A percentile compares a stretch with the other conserved stretches of the same genome.
Evolutionary conservation across 192 early-diverging fungal species (phyloP).

Genomic region (Coemansia sp.): DNA sequence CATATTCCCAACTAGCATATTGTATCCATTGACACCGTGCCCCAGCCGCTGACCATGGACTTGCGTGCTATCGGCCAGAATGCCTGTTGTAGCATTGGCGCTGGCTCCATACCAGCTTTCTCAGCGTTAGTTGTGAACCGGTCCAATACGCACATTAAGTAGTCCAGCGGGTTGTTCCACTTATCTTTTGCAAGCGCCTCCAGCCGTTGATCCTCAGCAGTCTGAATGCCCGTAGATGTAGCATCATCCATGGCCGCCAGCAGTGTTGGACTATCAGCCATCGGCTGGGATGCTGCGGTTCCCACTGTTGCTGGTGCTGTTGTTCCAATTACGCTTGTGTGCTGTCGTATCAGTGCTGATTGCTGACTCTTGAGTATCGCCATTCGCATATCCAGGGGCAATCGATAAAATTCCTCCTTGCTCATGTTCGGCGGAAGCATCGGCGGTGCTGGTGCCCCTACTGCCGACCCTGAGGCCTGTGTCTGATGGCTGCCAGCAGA

Average conservation of each 20-base stretch:
- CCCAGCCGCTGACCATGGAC: conserved; percentile 43
- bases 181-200: conserved; percentile 43
- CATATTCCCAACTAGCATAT: conserved; percentile 14
- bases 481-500: conserved; percentile 1
- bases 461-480: background rate
- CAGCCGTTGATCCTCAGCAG: conserved; percentile 34
- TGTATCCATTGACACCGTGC: conserved; percentile 40
- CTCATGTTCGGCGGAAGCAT: conserved; percentile 41
- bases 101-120: conserved; percentile 39
- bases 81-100: conserved; percentile 51
- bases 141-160: conserved; percentile 50
- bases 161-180: conserved; percentile 48
- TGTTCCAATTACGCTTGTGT: conserved; percentile 21
- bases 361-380: conserved; percentile 40
- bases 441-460: conserved; percentile 33
- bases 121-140: conserved; percentile 41
- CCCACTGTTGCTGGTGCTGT: background rate
- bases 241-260: conserved; percentile 9
- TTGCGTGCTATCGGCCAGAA: conserved; percentile 51
- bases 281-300: background rate
- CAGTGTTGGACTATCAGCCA: background rate
- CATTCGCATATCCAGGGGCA: conserved; percentile 29
- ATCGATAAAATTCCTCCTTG: conserved; percentile 34
- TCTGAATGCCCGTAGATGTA: conserved; percentile 6
- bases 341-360: conserved; percentile 30